Evolutionary conservation across 1,284 basidiomycete genomes (phyloP).

Genomic region (Pterulicium gracile): DNA sequence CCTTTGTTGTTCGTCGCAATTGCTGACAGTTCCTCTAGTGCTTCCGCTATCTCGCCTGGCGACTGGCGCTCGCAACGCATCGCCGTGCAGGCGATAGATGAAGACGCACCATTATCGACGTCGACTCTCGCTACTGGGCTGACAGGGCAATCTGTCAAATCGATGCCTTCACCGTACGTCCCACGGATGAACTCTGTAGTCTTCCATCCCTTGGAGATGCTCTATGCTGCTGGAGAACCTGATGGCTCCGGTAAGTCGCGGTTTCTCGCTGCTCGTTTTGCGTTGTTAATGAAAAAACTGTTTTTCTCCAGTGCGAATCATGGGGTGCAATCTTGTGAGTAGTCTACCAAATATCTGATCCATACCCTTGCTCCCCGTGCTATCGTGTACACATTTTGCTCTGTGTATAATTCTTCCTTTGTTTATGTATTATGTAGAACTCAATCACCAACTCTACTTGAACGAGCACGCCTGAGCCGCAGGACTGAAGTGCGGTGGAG

Average conservation of each 20-base stretch:
- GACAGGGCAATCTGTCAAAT: conserved; percentile 37
- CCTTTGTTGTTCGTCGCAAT: neutral
- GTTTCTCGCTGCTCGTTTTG: neutral
- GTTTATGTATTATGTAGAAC: no score
- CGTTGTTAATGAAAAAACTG: conserved; percentile 7
- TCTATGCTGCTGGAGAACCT: conserved; percentile 60
- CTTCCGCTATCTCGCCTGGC: conserved; percentile 43
- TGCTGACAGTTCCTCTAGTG: neutral
- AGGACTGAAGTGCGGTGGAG: no score
- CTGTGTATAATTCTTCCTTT: no score
- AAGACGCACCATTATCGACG: conserved; percentile 32
- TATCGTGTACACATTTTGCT: no score
- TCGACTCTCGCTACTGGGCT: conserved; percentile 43
- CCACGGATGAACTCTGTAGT: conserved; percentile 51
- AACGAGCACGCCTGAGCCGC: no score
- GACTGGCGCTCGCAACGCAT: conserved; percentile 57
- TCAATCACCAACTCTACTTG: no score
- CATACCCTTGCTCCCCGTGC: no score
- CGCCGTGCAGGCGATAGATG: conserved; percentile 43
- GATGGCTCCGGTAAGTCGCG: conserved; percentile 55
- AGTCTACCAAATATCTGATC: no score
- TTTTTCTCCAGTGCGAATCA: conserved; percentile 26
- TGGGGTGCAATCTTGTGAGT: conserved; percentile 30
- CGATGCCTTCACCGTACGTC: conserved; percentile 45
- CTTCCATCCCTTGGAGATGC: conserved; percentile 77